Conservation (phyloP, 1,284 basidiomycete genomes). For the Microbotryum silenes-acaulis region DNA sequence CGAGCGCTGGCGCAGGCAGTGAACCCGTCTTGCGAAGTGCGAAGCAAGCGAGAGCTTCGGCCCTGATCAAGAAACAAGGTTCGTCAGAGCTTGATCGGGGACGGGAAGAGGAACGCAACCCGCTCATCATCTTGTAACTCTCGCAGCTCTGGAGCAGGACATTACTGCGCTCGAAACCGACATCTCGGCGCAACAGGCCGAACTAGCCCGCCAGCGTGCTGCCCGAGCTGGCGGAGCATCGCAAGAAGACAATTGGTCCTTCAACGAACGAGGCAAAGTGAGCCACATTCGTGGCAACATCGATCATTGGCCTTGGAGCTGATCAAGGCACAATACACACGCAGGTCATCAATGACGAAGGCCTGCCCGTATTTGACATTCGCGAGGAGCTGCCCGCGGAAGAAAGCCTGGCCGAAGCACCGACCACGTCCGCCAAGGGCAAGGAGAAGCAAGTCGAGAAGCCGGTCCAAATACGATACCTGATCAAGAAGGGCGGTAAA, state of each 20-base stretch:
- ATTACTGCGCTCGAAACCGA: neutral
- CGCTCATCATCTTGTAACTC: neutral
- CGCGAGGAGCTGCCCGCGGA: slow-evolving; percentile 23
- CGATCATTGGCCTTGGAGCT: neutral
- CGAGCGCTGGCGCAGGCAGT: neutral
- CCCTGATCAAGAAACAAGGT: neutral
- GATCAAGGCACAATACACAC: neutral
- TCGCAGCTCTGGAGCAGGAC: neutral
- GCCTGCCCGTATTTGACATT: slow-evolving; percentile 31
- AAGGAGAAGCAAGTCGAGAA: neutral
- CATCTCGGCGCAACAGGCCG: slow-evolving; percentile 1
- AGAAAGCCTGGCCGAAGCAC: neutral
- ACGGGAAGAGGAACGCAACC: too few species aligned
- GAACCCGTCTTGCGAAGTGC: slow-evolving; percentile 17
- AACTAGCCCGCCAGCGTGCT: neutral
- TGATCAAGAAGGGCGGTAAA: slow-evolving; percentile 30
- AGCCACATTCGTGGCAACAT: neutral
- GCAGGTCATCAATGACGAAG: slow-evolving; percentile 32
- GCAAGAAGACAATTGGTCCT: slow-evolving; percentile 21
- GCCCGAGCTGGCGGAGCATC: slow-evolving; percentile 6
- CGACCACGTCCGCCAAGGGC: neutral
- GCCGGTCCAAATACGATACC: slow-evolving; percentile 12
- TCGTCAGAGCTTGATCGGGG: neutral
- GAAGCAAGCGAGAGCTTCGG: slow-evolving; percentile 17
- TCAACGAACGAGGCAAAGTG: slow-evolving; percentile 28